These are phyloP conservation scores for Acanthamoeba triangularis DNA, from an alignment of 208 protist species.

Conservation along the genomic window DNA sequence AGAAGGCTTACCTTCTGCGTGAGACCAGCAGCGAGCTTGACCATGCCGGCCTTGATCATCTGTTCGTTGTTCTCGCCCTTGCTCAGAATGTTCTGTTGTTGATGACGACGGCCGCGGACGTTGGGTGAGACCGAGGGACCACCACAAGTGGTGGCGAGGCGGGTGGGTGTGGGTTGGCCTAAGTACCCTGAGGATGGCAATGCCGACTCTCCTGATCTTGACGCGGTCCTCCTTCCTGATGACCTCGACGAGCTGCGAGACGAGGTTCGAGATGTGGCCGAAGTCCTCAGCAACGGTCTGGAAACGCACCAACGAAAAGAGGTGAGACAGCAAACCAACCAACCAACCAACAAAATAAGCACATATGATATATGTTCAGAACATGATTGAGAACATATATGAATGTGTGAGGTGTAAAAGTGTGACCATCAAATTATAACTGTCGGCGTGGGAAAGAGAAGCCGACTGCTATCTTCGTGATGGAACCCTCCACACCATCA, in stretches of 20 bases:
- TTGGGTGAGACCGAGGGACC: too few relatives aligned
- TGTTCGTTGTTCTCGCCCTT: constrained; percentile 82
- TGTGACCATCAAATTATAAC: constrained; percentile 45
- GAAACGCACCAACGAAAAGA: background rate
- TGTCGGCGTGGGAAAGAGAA: background rate
- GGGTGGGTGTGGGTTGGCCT: background rate
- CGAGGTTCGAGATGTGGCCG: background rate
- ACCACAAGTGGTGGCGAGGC: background rate
- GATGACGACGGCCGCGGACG: too few relatives aligned
- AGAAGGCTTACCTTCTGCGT: background rate
- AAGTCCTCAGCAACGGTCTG: background rate
- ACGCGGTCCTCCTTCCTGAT: constrained; percentile 72
- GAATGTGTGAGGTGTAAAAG: background rate
- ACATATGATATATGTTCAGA: too few relatives aligned
- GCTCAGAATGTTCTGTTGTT: constrained; percentile 71
- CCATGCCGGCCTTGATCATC: constrained; percentile 72
- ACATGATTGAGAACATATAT: too few relatives aligned
- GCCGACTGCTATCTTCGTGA: background rate
- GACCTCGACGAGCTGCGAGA: constrained; percentile 67
- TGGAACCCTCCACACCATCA: background rate
- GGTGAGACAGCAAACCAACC: too few relatives aligned
- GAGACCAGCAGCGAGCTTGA: constrained; percentile 55
- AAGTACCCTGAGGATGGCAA: constrained; percentile 76
- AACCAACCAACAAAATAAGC: too few relatives aligned
- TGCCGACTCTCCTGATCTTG: constrained; percentile 80